Conservation (phyloP, 2,329 filamentous ascomycete genomes). For the Apiospora sp. region DNA sequence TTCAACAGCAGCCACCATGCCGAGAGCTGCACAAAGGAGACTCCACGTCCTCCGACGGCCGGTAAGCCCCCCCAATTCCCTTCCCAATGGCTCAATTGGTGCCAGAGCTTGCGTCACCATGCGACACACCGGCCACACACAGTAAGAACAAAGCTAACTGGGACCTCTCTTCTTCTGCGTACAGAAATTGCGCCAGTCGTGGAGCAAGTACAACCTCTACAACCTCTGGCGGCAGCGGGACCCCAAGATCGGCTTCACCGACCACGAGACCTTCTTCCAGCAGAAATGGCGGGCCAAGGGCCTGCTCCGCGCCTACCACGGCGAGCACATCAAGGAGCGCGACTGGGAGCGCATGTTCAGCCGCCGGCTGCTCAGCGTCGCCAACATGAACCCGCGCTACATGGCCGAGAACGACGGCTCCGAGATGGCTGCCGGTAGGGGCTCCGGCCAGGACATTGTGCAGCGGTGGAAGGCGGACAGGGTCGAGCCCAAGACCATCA, state of each 20-base stretch:
- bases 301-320: constrained; percentile 85
- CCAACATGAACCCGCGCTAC: constrained; percentile 83
- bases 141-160: not conserved
- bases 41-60: constrained; percentile 73
- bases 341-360: constrained; percentile 96
- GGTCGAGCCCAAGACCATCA: constrained; percentile 50
- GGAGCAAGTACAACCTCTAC: constrained; percentile 98
- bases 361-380: constrained; percentile 79
- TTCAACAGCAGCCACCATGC: constrained; percentile 22
- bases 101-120: not conserved
- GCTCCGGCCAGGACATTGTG: constrained; percentile 68
- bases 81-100: constrained; percentile 24
- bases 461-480: constrained; percentile 26
- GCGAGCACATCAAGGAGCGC: constrained; percentile 90
- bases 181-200: constrained; percentile 92
- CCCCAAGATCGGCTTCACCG: constrained; percentile 49
- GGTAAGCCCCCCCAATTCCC: constrained; percentile 53
- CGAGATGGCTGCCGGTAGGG: constrained; percentile 82
- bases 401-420: constrained; percentile 85
- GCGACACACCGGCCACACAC: not conserved
- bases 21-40: constrained; percentile 48
- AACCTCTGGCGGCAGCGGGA: constrained; percentile 71
- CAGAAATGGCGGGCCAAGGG: constrained; percentile 97
- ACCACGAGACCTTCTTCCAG: constrained; percentile 83
- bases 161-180: not conserved